phyloP scores from a whole-genome alignment of 352 stramenopile genomes.

The Phytophthora cactorum region DNA sequence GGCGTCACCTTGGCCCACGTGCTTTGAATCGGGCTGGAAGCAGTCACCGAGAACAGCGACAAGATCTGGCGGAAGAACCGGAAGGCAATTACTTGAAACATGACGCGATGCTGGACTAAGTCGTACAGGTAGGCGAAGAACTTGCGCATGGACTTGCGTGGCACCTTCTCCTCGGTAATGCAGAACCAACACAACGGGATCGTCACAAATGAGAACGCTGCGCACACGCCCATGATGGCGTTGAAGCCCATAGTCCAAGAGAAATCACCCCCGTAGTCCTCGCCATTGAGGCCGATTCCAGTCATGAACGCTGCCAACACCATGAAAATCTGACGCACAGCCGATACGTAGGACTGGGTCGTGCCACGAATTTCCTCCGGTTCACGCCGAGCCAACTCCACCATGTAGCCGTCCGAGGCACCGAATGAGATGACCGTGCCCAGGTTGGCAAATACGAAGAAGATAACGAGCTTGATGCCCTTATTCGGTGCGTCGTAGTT shows the following conservation, averaged over 20 bases:
- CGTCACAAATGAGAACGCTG: conserved; percentile 42
- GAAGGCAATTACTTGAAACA: conserved; percentile 64
- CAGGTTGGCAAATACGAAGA: conserved; percentile 76
- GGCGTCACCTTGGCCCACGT: conserved; percentile 63
- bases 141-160: conserved; percentile 40
- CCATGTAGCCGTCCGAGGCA: conserved; percentile 67
- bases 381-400: conserved; percentile 64
- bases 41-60: conserved; percentile 55
- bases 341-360: conserved; percentile 47
- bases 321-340: conserved; percentile 40
- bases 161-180: conserved; percentile 43
- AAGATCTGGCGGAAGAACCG: conserved; percentile 59
- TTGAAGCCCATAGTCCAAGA: conserved; percentile 64
- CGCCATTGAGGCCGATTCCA: conserved; percentile 50
- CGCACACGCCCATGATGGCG: conserved; percentile 52
- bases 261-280: conserved; percentile 57
- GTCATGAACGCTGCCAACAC: conserved; percentile 53
- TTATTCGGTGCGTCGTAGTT: conserved; percentile 48
- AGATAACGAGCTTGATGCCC: conserved; percentile 59
- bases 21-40: conserved; percentile 52
- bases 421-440: conserved; percentile 82
- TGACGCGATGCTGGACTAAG: conserved; percentile 52
- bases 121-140: conserved; percentile 51
- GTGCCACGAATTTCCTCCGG: conserved; percentile 48
- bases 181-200: conserved; percentile 55